Base-by-base conservation (phyloP, 768 basidiomycete genomes). In the Harrya chromipes region DNA sequence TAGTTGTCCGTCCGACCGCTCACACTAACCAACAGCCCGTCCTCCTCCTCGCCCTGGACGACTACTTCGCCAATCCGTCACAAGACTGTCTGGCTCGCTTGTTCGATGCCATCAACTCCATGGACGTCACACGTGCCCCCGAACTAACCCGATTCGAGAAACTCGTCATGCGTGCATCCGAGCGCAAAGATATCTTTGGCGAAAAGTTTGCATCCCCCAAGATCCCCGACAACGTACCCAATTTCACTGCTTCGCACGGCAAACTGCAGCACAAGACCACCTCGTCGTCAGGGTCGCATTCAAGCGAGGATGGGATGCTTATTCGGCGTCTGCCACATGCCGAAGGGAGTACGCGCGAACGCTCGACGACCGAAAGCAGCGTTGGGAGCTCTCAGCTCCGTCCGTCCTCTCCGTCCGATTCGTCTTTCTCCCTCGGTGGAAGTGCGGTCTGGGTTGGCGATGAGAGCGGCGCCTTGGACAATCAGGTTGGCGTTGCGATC, bases 21-120 rank as follows among this genome's bases (percentile, higher is more conserved):
- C 41, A 59, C 46, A 12, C n/a, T 31, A 11, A 7, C 26, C 53
- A 10, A 45, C 47, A 97, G 94, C 94, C 94, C 14, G 82, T 97
- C 43, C 82, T 99, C 10, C 74, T 97, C 2, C 85, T 98, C 62
- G 94, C 95, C 5, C 78, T 99, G 40, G 93, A 97, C 64, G 93
- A 97, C 68, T 99, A 97, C 71, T 93, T 94, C 67, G 74, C 80
- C 21, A 79, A 86, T 54, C 94, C 94, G 0, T 93, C 92, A 0
- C 84, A 94, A 63, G 90, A 91, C 56, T 90, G 92, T 59, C 83
- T 99, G 13, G 83, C 88, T 3, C 84, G 89, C 3, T 77, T 99
- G 4, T 98, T 93, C 65, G 90, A 95, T 57, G 84, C 94, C 5
- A 85, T 97, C 54, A 98, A 98, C 65, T 83, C 88, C 6, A 91